A percentile compares a stretch with the other conserved stretches of the same genome.
phyloP scores from a whole-genome alignment of 108 stramenopile genomes.

The Pelagomonas calceolata region DNA sequence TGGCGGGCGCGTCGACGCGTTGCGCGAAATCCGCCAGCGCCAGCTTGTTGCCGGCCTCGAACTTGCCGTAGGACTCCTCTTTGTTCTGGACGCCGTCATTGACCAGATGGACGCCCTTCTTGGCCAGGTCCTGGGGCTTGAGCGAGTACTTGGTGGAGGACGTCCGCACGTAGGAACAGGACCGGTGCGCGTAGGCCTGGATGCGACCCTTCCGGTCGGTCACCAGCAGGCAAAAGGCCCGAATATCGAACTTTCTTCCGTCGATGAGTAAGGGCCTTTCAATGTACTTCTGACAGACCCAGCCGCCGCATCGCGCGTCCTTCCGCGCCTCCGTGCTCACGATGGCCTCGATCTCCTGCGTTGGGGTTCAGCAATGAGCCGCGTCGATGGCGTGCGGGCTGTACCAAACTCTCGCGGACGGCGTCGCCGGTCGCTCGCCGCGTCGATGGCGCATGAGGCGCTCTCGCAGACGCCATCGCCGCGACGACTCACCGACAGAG shows the following conservation, averaged over 20 bases:
- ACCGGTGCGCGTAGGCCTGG: neutral
- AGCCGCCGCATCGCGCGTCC: slow-evolving; percentile 10
- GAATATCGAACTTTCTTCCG: slow-evolving; percentile 40
- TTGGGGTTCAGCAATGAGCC: neutral
- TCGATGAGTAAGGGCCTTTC: slow-evolving; percentile 35
- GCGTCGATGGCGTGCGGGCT: slow-evolving; percentile 12
- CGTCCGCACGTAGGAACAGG: neutral
- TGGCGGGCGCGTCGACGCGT: slow-evolving; percentile 11
- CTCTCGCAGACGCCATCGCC: too few species aligned
- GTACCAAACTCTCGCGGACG: too few species aligned
- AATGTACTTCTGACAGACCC: slow-evolving; percentile 31
- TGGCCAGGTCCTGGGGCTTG: neutral
- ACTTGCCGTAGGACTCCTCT: slow-evolving; percentile 18
- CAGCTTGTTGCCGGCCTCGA: slow-evolving; percentile 33
- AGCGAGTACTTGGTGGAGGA: neutral
- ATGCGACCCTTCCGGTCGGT: neutral
- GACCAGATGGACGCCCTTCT: slow-evolving; percentile 22
- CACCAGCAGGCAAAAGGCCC: slow-evolving; percentile 31
- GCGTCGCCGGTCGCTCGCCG: too few species aligned
- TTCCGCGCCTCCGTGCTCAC: neutral
- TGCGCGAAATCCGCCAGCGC: slow-evolving; percentile 13
- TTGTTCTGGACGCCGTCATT: slow-evolving; percentile 36
- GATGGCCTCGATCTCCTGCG: neutral
- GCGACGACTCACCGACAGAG: too few species aligned
- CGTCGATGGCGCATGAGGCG: too few species aligned